A percentile compares a stretch with the other conserved stretches of the same genome.
phyloP scores from a whole-genome alignment of 2,329 filamentous ascomycete genomes.

The Botrytis fragariae region DNA sequence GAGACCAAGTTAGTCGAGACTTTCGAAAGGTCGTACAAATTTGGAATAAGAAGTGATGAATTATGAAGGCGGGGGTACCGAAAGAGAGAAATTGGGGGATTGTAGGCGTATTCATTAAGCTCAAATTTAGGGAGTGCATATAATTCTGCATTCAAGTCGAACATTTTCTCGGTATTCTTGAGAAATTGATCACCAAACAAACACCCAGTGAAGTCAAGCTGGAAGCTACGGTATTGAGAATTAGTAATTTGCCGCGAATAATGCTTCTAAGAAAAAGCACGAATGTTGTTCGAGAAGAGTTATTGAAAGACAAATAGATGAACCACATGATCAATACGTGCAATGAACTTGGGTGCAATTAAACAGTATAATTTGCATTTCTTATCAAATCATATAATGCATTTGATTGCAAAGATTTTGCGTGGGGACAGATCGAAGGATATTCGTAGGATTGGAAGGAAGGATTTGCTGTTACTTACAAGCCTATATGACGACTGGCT shows the following conservation, averaged over 20 bases:
- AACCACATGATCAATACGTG: neutral
- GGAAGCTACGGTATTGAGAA: neutral
- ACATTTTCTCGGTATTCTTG: neutral
- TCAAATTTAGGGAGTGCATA: neutral
- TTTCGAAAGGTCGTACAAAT: neutral
- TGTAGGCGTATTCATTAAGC: slow-evolving; percentile 1
- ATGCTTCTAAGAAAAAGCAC: neutral
- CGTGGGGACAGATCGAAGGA: neutral
- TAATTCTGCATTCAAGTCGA: slow-evolving; percentile 10
- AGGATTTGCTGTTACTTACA: neutral
- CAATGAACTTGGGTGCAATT: neutral
- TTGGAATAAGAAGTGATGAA: neutral
- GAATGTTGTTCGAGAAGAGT: neutral
- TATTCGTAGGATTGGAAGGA: neutral
- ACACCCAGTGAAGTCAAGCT: neutral
- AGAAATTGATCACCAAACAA: slow-evolving; percentile 1
- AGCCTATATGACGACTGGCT: slow-evolving; percentile 7
- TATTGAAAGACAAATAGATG: neutral
- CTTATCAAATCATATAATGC: neutral
- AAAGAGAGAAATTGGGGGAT: slow-evolving; percentile 7
- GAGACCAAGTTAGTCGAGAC: neutral
- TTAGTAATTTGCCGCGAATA: neutral
- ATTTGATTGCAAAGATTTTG: neutral
- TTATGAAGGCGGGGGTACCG: neutral
- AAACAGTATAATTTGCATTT: neutral